Base-by-base conservation (phyloP, 441 rosid genomes). In the Theobroma grandiflorum region DNA sequence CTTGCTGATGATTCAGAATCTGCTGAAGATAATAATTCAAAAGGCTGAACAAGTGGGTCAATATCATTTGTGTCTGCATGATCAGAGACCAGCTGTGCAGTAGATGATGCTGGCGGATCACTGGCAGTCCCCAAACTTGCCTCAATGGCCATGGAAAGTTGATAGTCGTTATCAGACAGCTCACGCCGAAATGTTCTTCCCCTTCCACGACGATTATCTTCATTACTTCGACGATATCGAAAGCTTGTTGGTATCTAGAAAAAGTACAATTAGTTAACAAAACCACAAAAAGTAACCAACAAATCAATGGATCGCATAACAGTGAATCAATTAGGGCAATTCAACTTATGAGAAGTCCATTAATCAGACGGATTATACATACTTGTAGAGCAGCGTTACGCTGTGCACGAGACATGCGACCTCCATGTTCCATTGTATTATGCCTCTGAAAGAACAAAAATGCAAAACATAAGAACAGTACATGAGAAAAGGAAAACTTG, bases 301-400 rank as follows among this genome's bases (percentile, higher is more conserved):
- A 12, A 33, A 40, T 64, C 38, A 43, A 18, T 26, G 31, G 50
- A 59, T 31, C n/a, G 31, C 16, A 35, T 55, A 78, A 26, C 35
- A 65, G 62, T 20, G 64, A 38, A 45, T 14, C 35, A 73, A 79
- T 2, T n/a, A 15, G 7, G 49, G 42, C n/a, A 43, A 14, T 4
- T 2, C 33, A 40, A 52, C 42, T 45, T 20, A 55, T 49, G n/a
- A 50, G 33, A 61, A 43, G 18, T 18, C 26, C 2, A 18, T 11
- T 15, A 49, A 33, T 42, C 47, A 31, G 65, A 59, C 75, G 84
- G 53, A 73, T 7, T 5, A 61, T 67, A 77, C 82, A 61, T 83
- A 79, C 99, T 95, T 97, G 98, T 33, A 97, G 94, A 64, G 95
- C 99, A 82, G 97, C 97, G 86, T 82, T 97, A 14, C 99, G 92